Evolutionary conservation across 495 filamentous ascomycete genomes (phyloP), one percentile per base, ranked within the genome.

Genomic region (Cudoniella acicularis): DNA sequence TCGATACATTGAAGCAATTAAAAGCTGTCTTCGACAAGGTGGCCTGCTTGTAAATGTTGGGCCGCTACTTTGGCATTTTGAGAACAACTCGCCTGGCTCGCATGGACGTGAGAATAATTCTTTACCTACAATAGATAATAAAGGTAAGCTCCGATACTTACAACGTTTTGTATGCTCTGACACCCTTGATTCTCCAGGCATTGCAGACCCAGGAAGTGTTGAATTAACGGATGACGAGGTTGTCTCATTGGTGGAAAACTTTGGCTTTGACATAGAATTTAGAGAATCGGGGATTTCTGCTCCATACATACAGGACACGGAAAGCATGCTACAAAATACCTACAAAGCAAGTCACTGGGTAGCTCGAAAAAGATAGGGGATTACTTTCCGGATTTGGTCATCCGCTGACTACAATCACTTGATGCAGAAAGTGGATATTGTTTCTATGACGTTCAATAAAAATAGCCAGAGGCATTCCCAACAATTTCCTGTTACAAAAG

Each of bases 181-280:
- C n/a, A n/a, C 1, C 22, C 1, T 55, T 26, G 40, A 17, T 54
- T 36, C 13, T 36, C 17, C 49, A 30, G 85, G 85, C 0, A 86
- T 96, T 61, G 89, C 83, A 0, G 90, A 92, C 62, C 87, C 89
- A 0, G 92, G 92, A 0, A 87, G 82, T 63, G 87, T 97, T 62
- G 94, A 98, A 73, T 77, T 96, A 47, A 87, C 88, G 6, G 80
- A 96, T 57, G 88, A 94, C 59, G 94, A 98, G 72, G 87, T 98
- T 23, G 72, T 96, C 63, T 72, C 72, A 48, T 75, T 98, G 30
- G 81, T 97, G 4, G 75, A 85, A 67, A 77, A 81, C 30, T 78
- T 92, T 68, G 95, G 92, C 0, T 98, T 98, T 69, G 74, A 75
- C 42, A 72, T 98, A 21, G 84, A 84, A 60, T 77, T 76, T 43